Percentiles rank a stretch among this genome's conserved stretches.
phyloP scores from a whole-genome alignment of 73 alveolate species.

The Diophrys appendiculata region DNA sequence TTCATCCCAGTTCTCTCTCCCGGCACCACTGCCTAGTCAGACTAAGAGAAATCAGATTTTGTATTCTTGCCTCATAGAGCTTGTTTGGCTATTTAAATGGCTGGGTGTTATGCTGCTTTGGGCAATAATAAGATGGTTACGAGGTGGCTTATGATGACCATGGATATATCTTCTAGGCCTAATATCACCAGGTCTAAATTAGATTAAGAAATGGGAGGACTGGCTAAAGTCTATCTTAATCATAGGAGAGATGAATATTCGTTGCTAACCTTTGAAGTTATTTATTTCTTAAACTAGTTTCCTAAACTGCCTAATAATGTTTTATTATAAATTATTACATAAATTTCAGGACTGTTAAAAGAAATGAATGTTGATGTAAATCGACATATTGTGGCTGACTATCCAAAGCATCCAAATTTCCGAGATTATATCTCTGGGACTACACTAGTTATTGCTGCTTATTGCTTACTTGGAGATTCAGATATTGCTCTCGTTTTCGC shows the following conservation, averaged over 20 bases:
- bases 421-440: slow-evolving; percentile 50
- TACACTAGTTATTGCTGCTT: slow-evolving; percentile 47
- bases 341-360: slow-evolving; percentile 19
- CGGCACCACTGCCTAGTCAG: no score
- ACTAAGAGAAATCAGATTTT: no score
- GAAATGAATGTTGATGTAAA: slow-evolving; percentile 15
- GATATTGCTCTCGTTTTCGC: slow-evolving; percentile 47
- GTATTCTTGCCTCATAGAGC: slow-evolving; percentile 67
- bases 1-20: no score
- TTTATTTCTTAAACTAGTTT: slow-evolving; percentile 59
- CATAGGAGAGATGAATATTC: slow-evolving; percentile 7
- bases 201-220: slow-evolving; percentile 64
- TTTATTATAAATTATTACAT: slow-evolving; percentile 14
- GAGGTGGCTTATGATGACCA: slow-evolving; percentile 46
- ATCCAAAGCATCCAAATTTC: not conserved
- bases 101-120: slow-evolving; percentile 61
- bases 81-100: slow-evolving; percentile 58
- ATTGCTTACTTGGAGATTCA: slow-evolving; percentile 63
- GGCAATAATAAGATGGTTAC: slow-evolving; percentile 14
- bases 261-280: slow-evolving; percentile 54
- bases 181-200: slow-evolving; percentile 50
- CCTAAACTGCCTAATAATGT: slow-evolving; percentile 56
- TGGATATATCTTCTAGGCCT: slow-evolving; percentile 35
- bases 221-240: slow-evolving; percentile 36
- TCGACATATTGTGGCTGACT: not conserved